Base-by-base conservation (phyloP, 169 alveolate genomes). In the Cryptosporidium andersoni region DNA sequence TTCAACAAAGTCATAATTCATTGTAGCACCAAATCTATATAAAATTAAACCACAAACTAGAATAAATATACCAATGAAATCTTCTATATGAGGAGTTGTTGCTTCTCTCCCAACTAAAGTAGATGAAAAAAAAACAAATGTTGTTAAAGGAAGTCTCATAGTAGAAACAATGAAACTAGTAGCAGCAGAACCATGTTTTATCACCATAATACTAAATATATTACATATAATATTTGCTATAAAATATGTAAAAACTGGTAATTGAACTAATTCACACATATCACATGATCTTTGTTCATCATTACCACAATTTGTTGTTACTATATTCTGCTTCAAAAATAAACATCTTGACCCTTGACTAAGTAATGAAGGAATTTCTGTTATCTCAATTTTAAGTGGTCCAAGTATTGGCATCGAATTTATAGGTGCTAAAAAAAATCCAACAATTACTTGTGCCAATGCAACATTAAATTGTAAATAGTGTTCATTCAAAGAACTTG, bases 391-490 rank as follows among this genome's bases (percentile, higher is more conserved):
- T 9, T 65, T 66, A 48, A 47, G 65, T 2, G 80, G 82, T 7
- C 90, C 91, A 16, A 88, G 82, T 47, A 81, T 45, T 6, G 91
- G 85, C 0, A 88, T 66, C 9, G 85, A 53, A 42, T 74, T 81
- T 34, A 88, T 56, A 16, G 91, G 91, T 9, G 81, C 64, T n/a
- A 88, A 53, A 48, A 81, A 45, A 52, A 81, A 88, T 6, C 91
- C 91, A 63, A 88, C 34, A 36, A 88, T 55, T 45, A 88, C 81
- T 64, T 88, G 91, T 37, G 80, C 74, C 65, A 64, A 52, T 16
- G 90, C 91, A 37, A 88, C 91, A 68, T 81, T 81, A 62, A 63
- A 60, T 56, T 88, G 91, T 2, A 88, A 82, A 60, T 64, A 80
- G 7, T 82, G 65, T 37, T 65, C 81, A 63, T 81, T 80, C 66